A percentile compares a stretch with the other conserved stretches of the same genome.
Evolutionary conservation across 2,329 filamentous ascomycete species (phyloP).

Genomic region (Drechslerella coelobrocha): DNA sequence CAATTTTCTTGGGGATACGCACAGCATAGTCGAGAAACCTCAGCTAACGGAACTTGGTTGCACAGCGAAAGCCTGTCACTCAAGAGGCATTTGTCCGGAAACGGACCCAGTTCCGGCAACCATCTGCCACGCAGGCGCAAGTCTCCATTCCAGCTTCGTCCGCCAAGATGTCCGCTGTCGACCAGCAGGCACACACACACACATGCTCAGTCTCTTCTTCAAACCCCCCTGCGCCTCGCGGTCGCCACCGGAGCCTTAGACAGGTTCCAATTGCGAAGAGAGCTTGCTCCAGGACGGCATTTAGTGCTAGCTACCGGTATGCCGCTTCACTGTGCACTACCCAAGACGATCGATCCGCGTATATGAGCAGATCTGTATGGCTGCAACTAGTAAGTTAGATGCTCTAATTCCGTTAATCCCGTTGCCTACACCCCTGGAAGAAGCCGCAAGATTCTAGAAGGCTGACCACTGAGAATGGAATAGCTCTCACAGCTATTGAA

Average conservation of each 20-base stretch:
- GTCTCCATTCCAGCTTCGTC: constrained; percentile 17
- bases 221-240: neutral
- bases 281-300: constrained; percentile 40
- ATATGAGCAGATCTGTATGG: constrained; percentile 29
- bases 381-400: constrained; percentile 46
- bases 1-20: neutral
- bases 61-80: constrained; percentile 43
- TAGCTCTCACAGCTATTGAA: constrained; percentile 32
- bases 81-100: constrained; percentile 35
- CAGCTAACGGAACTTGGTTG: neutral
- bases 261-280: constrained; percentile 2
- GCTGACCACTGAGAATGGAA: constrained; percentile 7
- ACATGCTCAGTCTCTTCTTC: neutral
- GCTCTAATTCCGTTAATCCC: neutral
- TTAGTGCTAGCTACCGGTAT: constrained; percentile 46
- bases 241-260: neutral
- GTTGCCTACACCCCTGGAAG: neutral
- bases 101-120: constrained; percentile 18
- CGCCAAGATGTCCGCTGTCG: constrained; percentile 22
- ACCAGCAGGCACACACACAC: neutral
- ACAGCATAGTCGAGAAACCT: neutral
- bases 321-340: constrained; percentile 12
- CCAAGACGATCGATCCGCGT: constrained; percentile 14
- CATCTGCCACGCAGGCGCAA: constrained; percentile 10
- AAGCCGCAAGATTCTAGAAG: neutral